Conservation (phyloP, 2,329 filamentous ascomycete genomes). For the Penicillium rolfsii region DNA sequence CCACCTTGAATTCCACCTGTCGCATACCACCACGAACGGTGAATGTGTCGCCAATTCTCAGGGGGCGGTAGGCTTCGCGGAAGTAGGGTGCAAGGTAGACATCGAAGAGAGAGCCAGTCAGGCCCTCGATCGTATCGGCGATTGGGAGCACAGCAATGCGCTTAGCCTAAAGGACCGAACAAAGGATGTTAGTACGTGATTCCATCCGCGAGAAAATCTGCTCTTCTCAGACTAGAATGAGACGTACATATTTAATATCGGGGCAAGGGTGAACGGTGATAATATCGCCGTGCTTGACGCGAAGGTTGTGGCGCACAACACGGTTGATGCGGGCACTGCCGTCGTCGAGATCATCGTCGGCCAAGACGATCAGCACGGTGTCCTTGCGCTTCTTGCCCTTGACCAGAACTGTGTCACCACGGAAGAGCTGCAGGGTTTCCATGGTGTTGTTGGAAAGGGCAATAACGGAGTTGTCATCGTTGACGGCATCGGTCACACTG, state of each 20-base stretch:
- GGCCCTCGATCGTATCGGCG: conserved; percentile 94
- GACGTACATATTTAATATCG: conserved; percentile 99
- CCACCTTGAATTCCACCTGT: conserved; percentile 99
- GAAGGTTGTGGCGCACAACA: conserved; percentile 95
- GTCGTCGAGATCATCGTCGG: conserved; percentile 97
- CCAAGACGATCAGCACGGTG: conserved; percentile 94
- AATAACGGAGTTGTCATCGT: conserved; percentile 99
- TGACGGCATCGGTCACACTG: conserved; percentile 96
- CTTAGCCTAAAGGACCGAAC: conserved; percentile 72
- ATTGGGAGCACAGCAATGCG: conserved; percentile 98
- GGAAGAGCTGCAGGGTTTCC: conserved; percentile 97
- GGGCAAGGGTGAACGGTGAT: conserved; percentile 97
- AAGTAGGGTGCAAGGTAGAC: conserved; percentile 99
- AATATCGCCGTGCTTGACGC: conserved; percentile 97
- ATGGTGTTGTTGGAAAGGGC: conserved; percentile 98
- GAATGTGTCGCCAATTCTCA: conserved; percentile 96
- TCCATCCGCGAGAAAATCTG: neutral
- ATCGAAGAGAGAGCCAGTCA: conserved; percentile 97
- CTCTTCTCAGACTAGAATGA: neutral
- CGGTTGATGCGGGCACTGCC: conserved; percentile 97
- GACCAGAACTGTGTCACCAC: conserved; percentile 95
- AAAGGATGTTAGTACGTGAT: conserved; percentile 26
- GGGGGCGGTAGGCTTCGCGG: conserved; percentile 96
- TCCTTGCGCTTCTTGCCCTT: conserved; percentile 99
- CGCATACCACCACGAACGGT: conserved; percentile 97